These are phyloP conservation scores for Pseudocercospora vitis DNA, from an alignment of 2,329 filamentous ascomycete species.

Conservation along the genomic window DNA sequence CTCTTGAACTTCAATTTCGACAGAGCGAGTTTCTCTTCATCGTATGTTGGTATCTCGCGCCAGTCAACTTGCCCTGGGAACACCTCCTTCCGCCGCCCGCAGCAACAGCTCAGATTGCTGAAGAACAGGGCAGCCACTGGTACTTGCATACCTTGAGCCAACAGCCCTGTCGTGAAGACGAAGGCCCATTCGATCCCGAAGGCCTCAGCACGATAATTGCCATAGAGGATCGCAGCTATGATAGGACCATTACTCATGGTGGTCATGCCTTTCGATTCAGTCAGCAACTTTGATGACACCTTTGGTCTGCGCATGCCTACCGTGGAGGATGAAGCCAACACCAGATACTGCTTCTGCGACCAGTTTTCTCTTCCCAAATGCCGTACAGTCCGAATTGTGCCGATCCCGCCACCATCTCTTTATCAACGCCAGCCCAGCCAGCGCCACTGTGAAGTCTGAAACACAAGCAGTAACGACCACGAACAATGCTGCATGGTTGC, in stretches of 20 bases:
- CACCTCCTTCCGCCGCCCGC: conserved; percentile 13
- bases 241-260: conserved; percentile 19
- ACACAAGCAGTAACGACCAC: conserved; percentile 20
- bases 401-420: neutral
- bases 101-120: conserved; percentile 19
- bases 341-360: conserved; percentile 20
- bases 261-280: neutral
- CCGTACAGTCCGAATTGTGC: neutral
- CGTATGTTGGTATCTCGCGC: conserved; percentile 5
- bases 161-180: conserved; percentile 17
- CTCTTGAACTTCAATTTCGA: neutral
- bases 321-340: conserved; percentile 18
- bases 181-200: conserved; percentile 19
- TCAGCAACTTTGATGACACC: neutral
- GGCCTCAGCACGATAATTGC: conserved; percentile 12
- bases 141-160: conserved; percentile 17
- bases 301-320: neutral
- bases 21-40: neutral
- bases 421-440: conserved; percentile 16
- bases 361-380: conserved; percentile 12
- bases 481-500: conserved; percentile 20
- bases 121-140: conserved; percentile 24
- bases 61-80: conserved; percentile 21
- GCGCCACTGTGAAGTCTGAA: conserved; percentile 17
- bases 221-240: conserved; percentile 17